phyloP scores from a whole-genome alignment of 2,329 filamentous ascomycete genomes.

The Mollisia scopiformis region DNA sequence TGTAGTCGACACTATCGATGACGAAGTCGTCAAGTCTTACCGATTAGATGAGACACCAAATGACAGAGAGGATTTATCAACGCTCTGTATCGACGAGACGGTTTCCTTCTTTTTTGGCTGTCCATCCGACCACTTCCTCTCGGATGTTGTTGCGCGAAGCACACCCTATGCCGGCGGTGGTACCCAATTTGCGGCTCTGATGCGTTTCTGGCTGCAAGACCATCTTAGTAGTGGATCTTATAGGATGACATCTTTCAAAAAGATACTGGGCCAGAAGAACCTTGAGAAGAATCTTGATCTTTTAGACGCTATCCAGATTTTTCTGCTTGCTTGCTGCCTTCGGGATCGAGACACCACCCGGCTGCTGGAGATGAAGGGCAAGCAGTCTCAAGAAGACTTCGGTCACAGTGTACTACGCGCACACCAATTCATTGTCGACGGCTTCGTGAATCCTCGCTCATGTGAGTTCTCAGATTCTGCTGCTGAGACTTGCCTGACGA shows the following conservation, averaged over 20 bases:
- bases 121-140: neutral
- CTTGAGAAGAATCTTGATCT: neutral
- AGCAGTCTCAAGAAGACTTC: neutral
- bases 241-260: neutral
- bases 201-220: neutral
- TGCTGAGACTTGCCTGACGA: neutral
- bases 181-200: neutral
- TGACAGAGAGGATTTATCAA: neutral
- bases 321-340: neutral
- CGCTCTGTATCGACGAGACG: neutral
- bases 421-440: neutral
- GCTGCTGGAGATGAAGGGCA: neutral
- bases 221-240: too few species aligned
- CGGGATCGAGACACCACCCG: neutral
- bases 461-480: neutral
- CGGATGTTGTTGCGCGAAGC: neutral
- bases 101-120: neutral
- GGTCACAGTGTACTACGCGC: neutral
- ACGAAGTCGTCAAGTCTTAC: neutral
- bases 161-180: neutral
- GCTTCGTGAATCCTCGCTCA: neutral
- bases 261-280: neutral
- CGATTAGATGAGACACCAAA: neutral
- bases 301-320: neutral
- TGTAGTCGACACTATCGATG: neutral